Base-by-base conservation (phyloP, 352 stramenopile genomes). In the Globisporangium alternatum region DNA sequence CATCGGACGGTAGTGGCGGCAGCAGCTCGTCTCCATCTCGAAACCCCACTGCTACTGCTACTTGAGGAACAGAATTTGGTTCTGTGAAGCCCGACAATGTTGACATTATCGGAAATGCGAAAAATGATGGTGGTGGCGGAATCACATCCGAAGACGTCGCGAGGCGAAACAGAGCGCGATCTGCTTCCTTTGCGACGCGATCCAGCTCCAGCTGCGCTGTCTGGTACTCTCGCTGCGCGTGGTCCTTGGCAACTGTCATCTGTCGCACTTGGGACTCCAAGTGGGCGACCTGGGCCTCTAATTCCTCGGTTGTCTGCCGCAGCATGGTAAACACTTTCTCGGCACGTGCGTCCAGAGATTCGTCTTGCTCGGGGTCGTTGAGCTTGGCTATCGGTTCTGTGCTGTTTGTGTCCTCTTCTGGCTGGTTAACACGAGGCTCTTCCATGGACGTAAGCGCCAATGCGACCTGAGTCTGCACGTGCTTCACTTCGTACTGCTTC, bases 131-230 rank as follows among this genome's bases (percentile, higher is more conserved):
- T 68, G n/a, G 41, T 10, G 44, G 63, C 8, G 44, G 48, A 7
- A 51, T 56, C 12, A 33, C 8, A 19, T 17, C 30, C 19, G 62
- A 60, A 15, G 56, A 64, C 15, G 62, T 71, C 3, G 72, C 70
- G 5, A 83, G 68, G 7, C 63, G 64, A 13, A 83, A 43, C 19
- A 83, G 43, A 3, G 75, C 75, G 1, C 75, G 67, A 33, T 83
- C 71, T 5, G 71, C 75, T 35, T 80, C 65, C 30, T 70, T 68
- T 5, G 72, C 70, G 7, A 77, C 68, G 3, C 54, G 66, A 2
- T 67, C 59, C 2, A 79, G 68, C 35, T 64, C 70, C 0, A 60
- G 43, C 52, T 83, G 56, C 2, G 70, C 70, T 6, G 56, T 25
- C 1, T 68, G 41, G 53, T 76, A 79, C 28, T 80, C 72, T 30